These are phyloP conservation scores for Paraphoma sp. DNA, from an alignment of 2,329 filamentous ascomycete genomes.

Conservation along the genomic window DNA sequence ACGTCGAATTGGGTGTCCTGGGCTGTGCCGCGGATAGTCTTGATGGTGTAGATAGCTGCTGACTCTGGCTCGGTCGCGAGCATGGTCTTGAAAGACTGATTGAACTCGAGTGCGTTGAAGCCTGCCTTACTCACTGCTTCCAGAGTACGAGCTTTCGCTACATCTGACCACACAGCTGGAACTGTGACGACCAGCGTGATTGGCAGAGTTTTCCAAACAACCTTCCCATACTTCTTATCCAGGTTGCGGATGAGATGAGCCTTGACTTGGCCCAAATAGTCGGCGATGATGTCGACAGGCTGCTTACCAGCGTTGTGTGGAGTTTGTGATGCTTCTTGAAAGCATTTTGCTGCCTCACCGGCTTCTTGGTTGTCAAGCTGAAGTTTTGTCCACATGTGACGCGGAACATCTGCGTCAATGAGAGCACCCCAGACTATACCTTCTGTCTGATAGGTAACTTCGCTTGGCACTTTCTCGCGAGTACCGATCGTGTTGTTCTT, in stretches of 20 bases:
- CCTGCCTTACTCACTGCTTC: conserved; percentile 26
- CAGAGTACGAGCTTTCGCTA: conserved; percentile 24
- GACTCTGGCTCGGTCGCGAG: conserved; percentile 30
- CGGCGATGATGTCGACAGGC: conserved; percentile 37
- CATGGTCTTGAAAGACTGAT: conserved; percentile 9
- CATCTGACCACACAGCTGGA: conserved; percentile 35
- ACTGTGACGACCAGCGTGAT: conserved; percentile 33
- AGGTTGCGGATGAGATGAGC: conserved; percentile 29
- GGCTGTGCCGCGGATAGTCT: conserved; percentile 9
- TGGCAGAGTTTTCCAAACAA: conserved; percentile 21
- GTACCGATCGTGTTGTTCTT: conserved; percentile 20
- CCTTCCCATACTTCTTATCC: conserved; percentile 21
- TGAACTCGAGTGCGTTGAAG: conserved; percentile 20
- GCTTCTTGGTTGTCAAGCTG: conserved; percentile 22
- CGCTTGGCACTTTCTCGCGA: conserved; percentile 32
- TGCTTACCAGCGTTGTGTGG: conserved; percentile 3
- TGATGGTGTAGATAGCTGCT: conserved; percentile 35
- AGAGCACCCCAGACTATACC: conserved; percentile 18
- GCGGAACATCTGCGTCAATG: conserved; percentile 20
- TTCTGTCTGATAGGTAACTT: conserved; percentile 13
- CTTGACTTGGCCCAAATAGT: conserved; percentile 33
- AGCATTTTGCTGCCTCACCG: conserved; percentile 25
- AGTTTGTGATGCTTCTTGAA: conserved; percentile 11
- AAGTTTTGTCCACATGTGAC: conserved; percentile 45
- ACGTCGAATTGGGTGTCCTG: conserved; percentile 18